These are phyloP conservation scores for Cercophora scortea DNA, from an alignment of 495 filamentous ascomycete genomes.

Conservation along the genomic window DNA sequence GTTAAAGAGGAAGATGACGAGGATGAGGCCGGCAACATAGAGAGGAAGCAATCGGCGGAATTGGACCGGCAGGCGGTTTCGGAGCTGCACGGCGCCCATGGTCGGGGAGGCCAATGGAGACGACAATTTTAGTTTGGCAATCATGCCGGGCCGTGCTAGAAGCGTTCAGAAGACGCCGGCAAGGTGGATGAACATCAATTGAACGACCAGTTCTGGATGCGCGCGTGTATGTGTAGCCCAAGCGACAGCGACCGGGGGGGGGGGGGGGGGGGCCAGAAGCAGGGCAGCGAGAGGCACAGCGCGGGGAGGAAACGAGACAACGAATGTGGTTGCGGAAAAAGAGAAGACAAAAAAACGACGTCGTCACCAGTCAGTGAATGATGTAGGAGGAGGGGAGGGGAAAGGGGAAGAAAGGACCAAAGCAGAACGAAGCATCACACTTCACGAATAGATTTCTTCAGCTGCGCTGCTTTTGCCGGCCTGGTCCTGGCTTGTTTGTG, in stretches of 20 bases:
- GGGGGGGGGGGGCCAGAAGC: too few species aligned
- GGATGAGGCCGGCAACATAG: slow-evolving; percentile 25
- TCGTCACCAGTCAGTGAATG: not conserved
- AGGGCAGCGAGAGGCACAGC: too few species aligned
- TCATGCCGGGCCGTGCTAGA: slow-evolving; percentile 17
- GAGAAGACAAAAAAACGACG: slow-evolving; percentile 2
- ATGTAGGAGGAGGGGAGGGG: not conserved
- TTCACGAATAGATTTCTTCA: not conserved
- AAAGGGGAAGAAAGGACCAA: not conserved
- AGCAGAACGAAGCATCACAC: not conserved
- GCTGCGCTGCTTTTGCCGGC: too few species aligned
- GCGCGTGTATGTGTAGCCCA: too few species aligned
- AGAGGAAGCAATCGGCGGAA: slow-evolving; percentile 26
- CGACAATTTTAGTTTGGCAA: slow-evolving; percentile 22
- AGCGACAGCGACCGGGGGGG: too few species aligned
- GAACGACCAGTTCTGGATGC: not conserved
- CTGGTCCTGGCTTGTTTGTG: too few species aligned
- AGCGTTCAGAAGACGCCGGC: not conserved
- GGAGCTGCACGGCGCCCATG: slow-evolving; percentile 27
- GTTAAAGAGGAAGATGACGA: slow-evolving; percentile 36
- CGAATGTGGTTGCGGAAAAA: not conserved
- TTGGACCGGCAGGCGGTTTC: slow-evolving; percentile 29
- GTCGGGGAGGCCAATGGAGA: slow-evolving; percentile 29
- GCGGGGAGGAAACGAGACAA: not conserved
- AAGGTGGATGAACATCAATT: slow-evolving; percentile 2